Evolutionary conservation across 768 basidiomycete species (phyloP).

Genomic region (Boletus tylopilopsis): DNA sequence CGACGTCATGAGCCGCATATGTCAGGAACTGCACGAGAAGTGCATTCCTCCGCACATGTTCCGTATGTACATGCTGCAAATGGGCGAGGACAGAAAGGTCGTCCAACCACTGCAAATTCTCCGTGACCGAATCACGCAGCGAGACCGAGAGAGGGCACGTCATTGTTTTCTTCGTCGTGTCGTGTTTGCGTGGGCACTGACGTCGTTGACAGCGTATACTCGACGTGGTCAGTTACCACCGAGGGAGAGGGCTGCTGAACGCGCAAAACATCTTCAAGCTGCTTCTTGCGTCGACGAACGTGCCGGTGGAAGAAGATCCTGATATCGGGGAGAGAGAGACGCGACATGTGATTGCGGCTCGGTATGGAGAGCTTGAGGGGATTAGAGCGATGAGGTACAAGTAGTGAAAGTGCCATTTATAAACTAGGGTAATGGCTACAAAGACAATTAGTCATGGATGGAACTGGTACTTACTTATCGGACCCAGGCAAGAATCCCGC

Average conservation of each 20-base stretch:
- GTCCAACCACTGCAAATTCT: constrained; percentile 22
- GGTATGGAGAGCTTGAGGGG: constrained; percentile 10
- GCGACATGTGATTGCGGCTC: constrained; percentile 7
- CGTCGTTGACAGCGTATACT: constrained; percentile 13
- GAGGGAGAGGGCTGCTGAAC: constrained; percentile 21
- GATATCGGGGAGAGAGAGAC: constrained; percentile 12
- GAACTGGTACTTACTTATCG: no score
- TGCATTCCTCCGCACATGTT: constrained; percentile 15
- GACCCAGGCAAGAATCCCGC: no score
- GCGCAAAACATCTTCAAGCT: constrained; percentile 18
- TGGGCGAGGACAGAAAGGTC: constrained; percentile 21
- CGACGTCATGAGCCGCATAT: constrained; percentile 6
- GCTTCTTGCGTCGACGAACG: constrained; percentile 16
- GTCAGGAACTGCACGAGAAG: constrained; percentile 8
- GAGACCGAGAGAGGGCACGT: constrained; percentile 15
- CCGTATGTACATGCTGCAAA: constrained; percentile 23
- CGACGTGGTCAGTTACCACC: constrained; percentile 21
- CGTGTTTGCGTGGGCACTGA: neutral
- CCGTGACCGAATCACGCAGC: constrained; percentile 15
- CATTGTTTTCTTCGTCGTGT: neutral
- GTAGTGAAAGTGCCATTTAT: neutral
- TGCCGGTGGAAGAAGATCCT: constrained; percentile 21
- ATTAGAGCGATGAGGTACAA: constrained; percentile 8
- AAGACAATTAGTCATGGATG: no score
- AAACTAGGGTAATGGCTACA: no score